Evolutionary conservation across 352 stramenopile genomes (phyloP), one percentile per base, ranked within the genome.

Genomic region (Phytopythium cucurbitacearum): DNA sequence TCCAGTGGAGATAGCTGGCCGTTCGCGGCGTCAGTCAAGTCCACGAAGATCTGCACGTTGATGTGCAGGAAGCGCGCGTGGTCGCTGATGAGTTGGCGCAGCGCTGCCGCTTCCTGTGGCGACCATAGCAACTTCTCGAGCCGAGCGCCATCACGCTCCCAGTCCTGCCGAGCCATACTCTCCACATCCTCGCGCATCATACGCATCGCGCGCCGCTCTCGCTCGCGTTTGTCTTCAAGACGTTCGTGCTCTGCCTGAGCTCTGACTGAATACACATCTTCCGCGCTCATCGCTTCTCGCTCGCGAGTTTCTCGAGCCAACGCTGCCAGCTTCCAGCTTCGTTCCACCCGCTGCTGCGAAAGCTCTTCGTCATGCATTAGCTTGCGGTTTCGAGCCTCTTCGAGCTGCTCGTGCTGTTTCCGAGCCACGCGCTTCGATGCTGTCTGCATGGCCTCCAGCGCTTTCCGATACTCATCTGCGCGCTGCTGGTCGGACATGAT

Each of bases 281-380:
- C 72, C 1, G 66, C 52, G 11, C 61, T 42, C 80, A 89, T 88
- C 2, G 35, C 9, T 38, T 76, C 59, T 5, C 68, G 69, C 52
- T 87, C 77, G 8, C 61, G 71, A 32, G 69, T 74, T 41, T 85
- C 76, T 11, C 64, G 56, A 8, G 73, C 43, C 32, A 60, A 38
- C 13, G 73, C 56, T 6, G 58, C 43, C 11, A 71, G 48, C 7
- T 71, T 42, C 11, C 69, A 54, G n/a, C 62, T 52, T 39, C 76
- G 64, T 7, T 71, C 51, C 21, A 80, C 40, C 9, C 80, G 71
- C 5, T 60, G 69, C 39, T 89, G 74, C 4, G 46, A 51, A 32
- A 72, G 73, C 52, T 91, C 80, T 64, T 91, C 80, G 21, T 88
- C 73, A 37, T 78, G 69, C 77, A 91, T 87, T 8, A 71, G 43